Percentiles rank a stretch among this genome's conserved stretches.
These are phyloP conservation scores for Ilyonectria destructans DNA, from an alignment of 2,329 filamentous ascomycete genomes.

Conservation along the genomic window DNA sequence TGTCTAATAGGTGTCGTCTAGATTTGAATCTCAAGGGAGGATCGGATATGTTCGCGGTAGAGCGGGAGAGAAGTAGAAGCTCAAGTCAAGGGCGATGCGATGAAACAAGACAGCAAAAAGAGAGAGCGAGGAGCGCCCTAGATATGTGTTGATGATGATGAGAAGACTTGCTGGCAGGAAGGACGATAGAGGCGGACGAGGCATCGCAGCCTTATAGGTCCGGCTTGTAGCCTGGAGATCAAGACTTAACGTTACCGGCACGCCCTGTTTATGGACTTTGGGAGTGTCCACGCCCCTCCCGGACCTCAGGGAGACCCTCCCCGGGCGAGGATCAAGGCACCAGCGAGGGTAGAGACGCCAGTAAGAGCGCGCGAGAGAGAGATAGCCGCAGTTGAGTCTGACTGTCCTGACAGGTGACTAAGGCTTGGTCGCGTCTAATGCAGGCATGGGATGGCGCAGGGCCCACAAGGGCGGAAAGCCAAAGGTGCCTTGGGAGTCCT, in stretches of 20 bases:
- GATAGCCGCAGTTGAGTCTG: slow-evolving; percentile 52
- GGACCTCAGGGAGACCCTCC: slow-evolving; percentile 29
- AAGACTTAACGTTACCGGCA: slow-evolving; percentile 42
- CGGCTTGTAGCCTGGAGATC: slow-evolving; percentile 52
- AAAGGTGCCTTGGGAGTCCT: slow-evolving; percentile 52
- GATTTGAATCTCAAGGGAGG: slow-evolving; percentile 12
- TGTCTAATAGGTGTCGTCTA: slow-evolving; percentile 24
- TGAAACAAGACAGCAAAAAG: slow-evolving; percentile 43
- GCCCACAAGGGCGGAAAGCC: slow-evolving; percentile 41
- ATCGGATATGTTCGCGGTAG: background rate
- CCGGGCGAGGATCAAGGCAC: slow-evolving; percentile 49
- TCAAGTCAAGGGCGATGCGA: slow-evolving; percentile 33
- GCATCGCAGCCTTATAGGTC: slow-evolving; percentile 71
- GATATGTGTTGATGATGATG: slow-evolving; percentile 37
- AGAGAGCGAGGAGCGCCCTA: slow-evolving; percentile 36
- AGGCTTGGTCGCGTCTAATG: slow-evolving; percentile 50
- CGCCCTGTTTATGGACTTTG: slow-evolving; percentile 37
- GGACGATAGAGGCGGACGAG: slow-evolving; percentile 55
- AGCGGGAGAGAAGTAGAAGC: slow-evolving; percentile 27
- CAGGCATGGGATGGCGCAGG: slow-evolving; percentile 50
- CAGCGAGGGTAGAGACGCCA: slow-evolving; percentile 51
- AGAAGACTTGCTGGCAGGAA: slow-evolving; percentile 45
- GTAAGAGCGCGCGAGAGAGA: slow-evolving; percentile 46
- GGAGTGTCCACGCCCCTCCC: slow-evolving; percentile 30
- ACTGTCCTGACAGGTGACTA: slow-evolving; percentile 54